phyloP scores from a whole-genome alignment of 345 rosid species.

The Syzygium jambos region DNA sequence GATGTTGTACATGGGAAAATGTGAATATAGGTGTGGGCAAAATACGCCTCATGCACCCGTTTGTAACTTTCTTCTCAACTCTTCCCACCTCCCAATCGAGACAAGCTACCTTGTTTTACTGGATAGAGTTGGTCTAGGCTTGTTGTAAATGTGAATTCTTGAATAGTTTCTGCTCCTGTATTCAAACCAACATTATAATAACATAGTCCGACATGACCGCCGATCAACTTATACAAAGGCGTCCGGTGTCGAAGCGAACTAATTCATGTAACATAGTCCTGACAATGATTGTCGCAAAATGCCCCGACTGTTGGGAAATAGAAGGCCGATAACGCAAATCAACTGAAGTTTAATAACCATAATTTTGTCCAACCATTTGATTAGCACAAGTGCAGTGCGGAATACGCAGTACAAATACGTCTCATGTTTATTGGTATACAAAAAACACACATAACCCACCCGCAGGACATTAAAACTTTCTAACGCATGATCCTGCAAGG shows the following conservation, averaged over 20 bases:
- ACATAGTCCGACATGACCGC: not conserved
- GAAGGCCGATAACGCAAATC: not conserved
- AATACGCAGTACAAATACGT: not conserved
- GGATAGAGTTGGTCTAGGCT: not conserved
- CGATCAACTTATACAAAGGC: not conserved
- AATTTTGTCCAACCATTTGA: not conserved
- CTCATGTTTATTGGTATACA: not conserved
- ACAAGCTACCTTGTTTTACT: not conserved
- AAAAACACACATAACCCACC: not conserved
- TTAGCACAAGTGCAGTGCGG: not conserved
- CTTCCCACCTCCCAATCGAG: no score
- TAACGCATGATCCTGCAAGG: not conserved
- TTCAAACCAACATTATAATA: not conserved
- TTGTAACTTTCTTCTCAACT: no score
- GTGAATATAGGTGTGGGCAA: no score
- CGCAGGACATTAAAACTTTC: not conserved
- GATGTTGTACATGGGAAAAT: no score
- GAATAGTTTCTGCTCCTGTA: not conserved
- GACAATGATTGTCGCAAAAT: not conserved
- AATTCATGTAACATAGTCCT: not conserved
- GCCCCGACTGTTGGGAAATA: not conserved
- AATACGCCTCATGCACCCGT: no score
- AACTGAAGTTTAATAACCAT: not conserved
- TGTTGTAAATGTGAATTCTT: not conserved
- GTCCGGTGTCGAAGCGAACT: not conserved